Evolutionary conservation across 2,329 filamentous ascomycete genomes (phyloP), one percentile per base, ranked within the genome.

Genomic region (Aspergillus uvarum): DNA sequence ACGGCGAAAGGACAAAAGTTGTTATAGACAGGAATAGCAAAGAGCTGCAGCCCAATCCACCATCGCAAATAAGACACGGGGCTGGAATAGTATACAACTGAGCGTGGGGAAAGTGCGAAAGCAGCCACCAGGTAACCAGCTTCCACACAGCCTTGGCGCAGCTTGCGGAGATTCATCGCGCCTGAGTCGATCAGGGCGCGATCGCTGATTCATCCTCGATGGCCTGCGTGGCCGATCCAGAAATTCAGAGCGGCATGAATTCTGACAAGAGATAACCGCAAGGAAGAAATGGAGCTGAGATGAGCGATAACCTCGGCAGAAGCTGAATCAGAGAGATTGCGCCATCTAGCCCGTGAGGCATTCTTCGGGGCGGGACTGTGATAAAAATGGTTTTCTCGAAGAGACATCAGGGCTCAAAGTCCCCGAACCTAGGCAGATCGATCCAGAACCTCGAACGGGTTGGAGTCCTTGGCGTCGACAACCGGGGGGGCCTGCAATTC

Each of bases 381-480:
- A 8, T 44, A 12, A 44, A 44, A 44, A 44, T 3, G 38, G 8
- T 16, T 4, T 35, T 48, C 11, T 31, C 8, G 6, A 35, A 5
- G 29, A 47, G 29, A 16, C 29, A 48, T 42, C 12, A 6, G n/a
- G 11, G 35, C 47, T 19, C 42, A 47, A 14, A n/a, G 3, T 6
- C 3, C 38, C 24, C 7, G n/a, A 12, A 32, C 11, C 26, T 65
- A 66, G 14, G 56, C 59, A 16, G 60, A 59, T 14, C 51, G 67
- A n/a, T 69, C 65, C 49, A 75, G 56, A 48, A 75, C 72, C 2
- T 64, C 71, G 57, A 68, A 75, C 2, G 71, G 72, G 51, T 75
- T 75, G 16, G 67, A 63, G 42, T 60, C 71, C 61, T 72, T 70
- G 7, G 65, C 61, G 8, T 66, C 65, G 22, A 65, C 53, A 26